Evolutionary conservation across 176 grass and related monocot genomes (phyloP).

Genomic region (Carex kokanica): DNA sequence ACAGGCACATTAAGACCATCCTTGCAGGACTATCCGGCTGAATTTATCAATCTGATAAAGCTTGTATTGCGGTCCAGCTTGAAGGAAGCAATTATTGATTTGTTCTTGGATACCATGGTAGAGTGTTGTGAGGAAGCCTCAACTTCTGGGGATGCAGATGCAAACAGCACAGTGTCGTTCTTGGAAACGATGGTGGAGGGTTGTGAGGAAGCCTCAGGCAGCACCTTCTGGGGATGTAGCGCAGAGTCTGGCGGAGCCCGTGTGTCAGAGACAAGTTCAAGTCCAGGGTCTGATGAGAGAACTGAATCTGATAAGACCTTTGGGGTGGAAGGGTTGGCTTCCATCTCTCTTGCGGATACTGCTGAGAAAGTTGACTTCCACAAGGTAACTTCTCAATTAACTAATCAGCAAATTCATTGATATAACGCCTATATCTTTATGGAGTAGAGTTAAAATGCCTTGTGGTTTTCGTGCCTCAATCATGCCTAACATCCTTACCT

Average conservation of each 20-base stretch:
- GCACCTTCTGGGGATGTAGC: neutral
- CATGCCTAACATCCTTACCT: no score
- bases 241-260: neutral
- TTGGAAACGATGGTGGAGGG: slow-evolving; percentile 96
- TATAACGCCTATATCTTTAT: neutral
- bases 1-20: slow-evolving; percentile 48
- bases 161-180: slow-evolving; percentile 26
- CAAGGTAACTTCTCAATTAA: slow-evolving; percentile 10
- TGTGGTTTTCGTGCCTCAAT: no score
- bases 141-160: neutral
- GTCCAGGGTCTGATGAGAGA: slow-evolving; percentile 20
- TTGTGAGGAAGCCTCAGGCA: slow-evolving; percentile 32
- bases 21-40: slow-evolving; percentile 28
- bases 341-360: neutral
- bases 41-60: slow-evolving; percentile 59
- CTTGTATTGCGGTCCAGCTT: slow-evolving; percentile 84
- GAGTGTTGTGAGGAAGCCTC: slow-evolving; percentile 56
- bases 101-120: slow-evolving; percentile 96
- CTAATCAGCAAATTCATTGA: neutral
- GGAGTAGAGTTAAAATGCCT: neutral
- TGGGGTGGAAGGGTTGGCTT: neutral
- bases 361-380: neutral
- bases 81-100: slow-evolving; percentile 89
- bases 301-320: slow-evolving; percentile 11
- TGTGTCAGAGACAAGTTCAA: slow-evolving; percentile 12